Percentiles rank a stretch among this genome's conserved stretches.
Evolutionary conservation across 768 basidiomycete genomes (phyloP).

Genomic region (Collybia sp.): DNA sequence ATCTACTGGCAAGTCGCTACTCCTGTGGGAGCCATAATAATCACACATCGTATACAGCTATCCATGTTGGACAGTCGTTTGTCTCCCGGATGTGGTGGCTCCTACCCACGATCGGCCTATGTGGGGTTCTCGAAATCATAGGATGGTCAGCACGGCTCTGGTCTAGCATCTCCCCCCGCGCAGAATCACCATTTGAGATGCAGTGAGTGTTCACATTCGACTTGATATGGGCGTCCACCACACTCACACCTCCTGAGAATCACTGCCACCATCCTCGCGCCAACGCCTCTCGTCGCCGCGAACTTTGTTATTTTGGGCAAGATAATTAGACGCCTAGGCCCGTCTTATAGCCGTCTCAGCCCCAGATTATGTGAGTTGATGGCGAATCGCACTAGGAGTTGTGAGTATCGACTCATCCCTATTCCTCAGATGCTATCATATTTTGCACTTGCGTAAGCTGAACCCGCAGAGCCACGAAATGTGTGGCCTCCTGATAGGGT

Average conservation of each 20-base stretch:
- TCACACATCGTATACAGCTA: constrained; percentile 6
- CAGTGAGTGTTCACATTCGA: constrained; percentile 10
- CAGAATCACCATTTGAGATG: constrained; percentile 12
- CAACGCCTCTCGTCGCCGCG: constrained; percentile 53
- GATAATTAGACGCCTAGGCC: constrained; percentile 38
- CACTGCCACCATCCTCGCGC: constrained; percentile 47
- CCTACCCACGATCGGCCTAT: constrained; percentile 16
- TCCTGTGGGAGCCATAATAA: neutral
- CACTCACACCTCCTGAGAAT: constrained; percentile 30
- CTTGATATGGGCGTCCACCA: neutral
- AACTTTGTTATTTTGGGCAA: constrained; percentile 55
- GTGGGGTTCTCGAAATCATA: constrained; percentile 15
- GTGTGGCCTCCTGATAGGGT: neutral
- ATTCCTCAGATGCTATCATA: constrained; percentile 33
- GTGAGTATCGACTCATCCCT: neutral
- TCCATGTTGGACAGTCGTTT: constrained; percentile 12
- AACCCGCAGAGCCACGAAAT: neutral
- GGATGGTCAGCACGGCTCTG: constrained; percentile 17
- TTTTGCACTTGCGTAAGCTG: constrained; percentile 31
- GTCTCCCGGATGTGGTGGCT: constrained; percentile 17
- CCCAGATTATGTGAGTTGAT: constrained; percentile 35
- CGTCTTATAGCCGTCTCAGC: constrained; percentile 39
- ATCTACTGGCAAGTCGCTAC: constrained; percentile 25
- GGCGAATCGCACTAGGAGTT: neutral
- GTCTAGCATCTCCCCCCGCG: constrained; percentile 11